Evolutionary conservation across 495 filamentous ascomycete genomes (phyloP).

Genomic region (Penicillium arizonense): DNA sequence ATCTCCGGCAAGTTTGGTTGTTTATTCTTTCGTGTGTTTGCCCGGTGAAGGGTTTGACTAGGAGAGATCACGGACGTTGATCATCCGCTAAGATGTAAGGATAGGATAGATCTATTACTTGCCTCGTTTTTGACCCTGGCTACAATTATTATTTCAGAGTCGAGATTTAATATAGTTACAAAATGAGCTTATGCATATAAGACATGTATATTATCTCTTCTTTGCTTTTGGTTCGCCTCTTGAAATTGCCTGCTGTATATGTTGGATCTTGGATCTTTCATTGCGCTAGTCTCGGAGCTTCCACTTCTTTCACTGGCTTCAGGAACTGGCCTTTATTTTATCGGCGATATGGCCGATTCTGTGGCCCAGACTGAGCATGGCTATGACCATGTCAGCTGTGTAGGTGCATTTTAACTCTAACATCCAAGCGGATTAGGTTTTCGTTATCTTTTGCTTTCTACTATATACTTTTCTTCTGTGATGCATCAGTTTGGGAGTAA

Average conservation of each 20-base stretch:
- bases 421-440: too few relatives aligned
- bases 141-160: background rate
- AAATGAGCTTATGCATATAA: background rate
- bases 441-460: too few relatives aligned
- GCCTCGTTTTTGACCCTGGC: background rate
- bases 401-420: background rate
- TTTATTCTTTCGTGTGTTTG: background rate
- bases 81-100: conserved; percentile 15
- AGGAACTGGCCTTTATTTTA: background rate
- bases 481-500: too few relatives aligned
- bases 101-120: conserved; percentile 12
- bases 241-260: background rate
- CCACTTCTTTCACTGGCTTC: background rate
- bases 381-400: conserved; percentile 13
- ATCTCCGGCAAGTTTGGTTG: conserved; percentile 1
- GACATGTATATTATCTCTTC: conserved; percentile 12
- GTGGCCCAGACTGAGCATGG: conserved; percentile 6
- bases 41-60: background rate
- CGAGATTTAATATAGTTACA: background rate
- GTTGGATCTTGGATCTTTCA: background rate
- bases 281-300: background rate
- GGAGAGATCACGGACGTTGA: conserved; percentile 6
- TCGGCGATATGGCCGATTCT: conserved; percentile 11
- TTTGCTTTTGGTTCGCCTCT: background rate
- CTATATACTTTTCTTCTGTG: too few relatives aligned